These are phyloP conservation scores for Nakaseomyces bracarensis DNA, from an alignment of 1,139 yeast genomes.

Conservation along the genomic window DNA sequence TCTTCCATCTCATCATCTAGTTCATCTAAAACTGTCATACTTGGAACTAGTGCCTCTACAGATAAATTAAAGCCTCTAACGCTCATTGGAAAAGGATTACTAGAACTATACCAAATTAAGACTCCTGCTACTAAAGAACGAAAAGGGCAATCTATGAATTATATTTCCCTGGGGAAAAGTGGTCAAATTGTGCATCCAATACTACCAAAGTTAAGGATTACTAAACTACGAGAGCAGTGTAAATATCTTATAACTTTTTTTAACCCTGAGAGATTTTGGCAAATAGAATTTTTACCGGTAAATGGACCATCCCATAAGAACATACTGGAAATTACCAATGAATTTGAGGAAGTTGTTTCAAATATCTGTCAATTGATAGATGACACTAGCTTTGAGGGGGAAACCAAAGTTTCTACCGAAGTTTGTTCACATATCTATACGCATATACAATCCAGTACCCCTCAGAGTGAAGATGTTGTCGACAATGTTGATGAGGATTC, in stretches of 20 bases:
- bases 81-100: constrained; percentile 23
- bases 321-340: constrained; percentile 8
- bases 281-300: constrained; percentile 22
- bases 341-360: constrained; percentile 22
- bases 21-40: constrained; percentile 7
- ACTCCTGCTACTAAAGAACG: constrained; percentile 13
- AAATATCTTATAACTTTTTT: constrained; percentile 20
- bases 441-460: neutral
- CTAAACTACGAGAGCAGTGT: constrained; percentile 11
- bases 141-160: constrained; percentile 23
- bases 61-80: constrained; percentile 14
- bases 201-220: constrained; percentile 27
- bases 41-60: neutral
- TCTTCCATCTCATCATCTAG: constrained; percentile 14
- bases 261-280: constrained; percentile 31
- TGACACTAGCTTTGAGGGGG: constrained; percentile 3
- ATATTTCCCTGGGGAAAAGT: constrained; percentile 28
- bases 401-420: constrained; percentile 3
- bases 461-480: constrained; percentile 10
- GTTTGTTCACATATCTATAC: too few relatives aligned
- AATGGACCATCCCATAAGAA: constrained; percentile 5
- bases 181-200: constrained; percentile 30
- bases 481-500: constrained; percentile 22
- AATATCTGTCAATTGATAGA: constrained; percentile 19
- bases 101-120: constrained; percentile 28